phyloP scores from a whole-genome alignment of 1,284 basidiomycete genomes.

The Schizophyllum commune region DNA sequence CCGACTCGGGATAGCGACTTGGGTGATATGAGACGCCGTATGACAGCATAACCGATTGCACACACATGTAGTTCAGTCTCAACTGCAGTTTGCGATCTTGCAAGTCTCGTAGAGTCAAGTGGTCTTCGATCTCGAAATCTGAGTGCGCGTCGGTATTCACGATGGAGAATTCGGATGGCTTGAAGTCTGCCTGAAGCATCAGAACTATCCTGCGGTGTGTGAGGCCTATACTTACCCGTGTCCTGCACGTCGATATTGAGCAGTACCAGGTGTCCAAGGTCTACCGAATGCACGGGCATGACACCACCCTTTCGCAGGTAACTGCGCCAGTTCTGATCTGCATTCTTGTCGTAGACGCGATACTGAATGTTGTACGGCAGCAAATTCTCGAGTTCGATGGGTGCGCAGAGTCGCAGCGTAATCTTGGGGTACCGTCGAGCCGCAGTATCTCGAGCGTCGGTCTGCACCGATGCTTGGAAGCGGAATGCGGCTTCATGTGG shows the following conservation, averaged over 20 bases:
- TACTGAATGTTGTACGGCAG: slow-evolving; percentile 96
- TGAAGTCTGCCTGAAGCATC: slow-evolving; percentile 62
- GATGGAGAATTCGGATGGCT: slow-evolving; percentile 96
- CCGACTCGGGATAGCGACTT: slow-evolving; percentile 83
- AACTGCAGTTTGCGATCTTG: slow-evolving; percentile 77
- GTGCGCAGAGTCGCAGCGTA: slow-evolving; percentile 84
- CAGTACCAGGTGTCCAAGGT: slow-evolving; percentile 89
- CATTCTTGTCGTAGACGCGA: slow-evolving; percentile 94
- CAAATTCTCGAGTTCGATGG: slow-evolving; percentile 94
- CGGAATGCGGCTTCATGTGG: slow-evolving; percentile 87
- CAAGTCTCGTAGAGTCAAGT: slow-evolving; percentile 69
- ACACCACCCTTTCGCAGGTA: slow-evolving; percentile 91
- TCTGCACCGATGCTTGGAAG: slow-evolving; percentile 90
- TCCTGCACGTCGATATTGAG: slow-evolving; percentile 90
- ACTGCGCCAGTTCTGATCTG: slow-evolving; percentile 87
- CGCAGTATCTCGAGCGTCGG: slow-evolving; percentile 58
- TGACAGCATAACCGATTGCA: slow-evolving; percentile 3
- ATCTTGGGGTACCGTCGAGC: slow-evolving; percentile 80
- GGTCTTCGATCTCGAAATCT: slow-evolving; percentile 80
- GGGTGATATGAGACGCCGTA: slow-evolving; percentile 3
- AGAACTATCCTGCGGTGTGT: neutral
- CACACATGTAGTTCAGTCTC: slow-evolving; percentile 83
- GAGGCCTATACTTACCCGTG: slow-evolving; percentile 70
- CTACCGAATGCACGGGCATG: slow-evolving; percentile 96
- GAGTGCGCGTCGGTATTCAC: slow-evolving; percentile 93